Evolutionary conservation across 2,329 filamentous ascomycete species (phyloP), one percentile per base, ranked within the genome.

Genomic region (Penicillium crustosum): DNA sequence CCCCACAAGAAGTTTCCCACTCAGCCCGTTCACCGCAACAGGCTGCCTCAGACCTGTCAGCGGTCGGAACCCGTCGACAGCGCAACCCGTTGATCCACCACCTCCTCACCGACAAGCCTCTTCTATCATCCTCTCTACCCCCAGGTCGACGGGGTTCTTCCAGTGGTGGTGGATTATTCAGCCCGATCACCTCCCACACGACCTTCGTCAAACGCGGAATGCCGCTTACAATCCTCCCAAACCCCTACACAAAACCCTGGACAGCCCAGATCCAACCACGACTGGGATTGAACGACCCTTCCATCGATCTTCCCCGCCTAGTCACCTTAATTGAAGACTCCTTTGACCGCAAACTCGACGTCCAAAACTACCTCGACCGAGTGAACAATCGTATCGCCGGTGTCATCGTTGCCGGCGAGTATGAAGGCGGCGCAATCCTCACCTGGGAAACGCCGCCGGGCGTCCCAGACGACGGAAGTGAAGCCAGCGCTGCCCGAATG

Each of bases 61-160:
- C 81, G 49, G 79, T 86, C 58, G 79, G 79, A 57, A 86, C 83
- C 53, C 80, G 83, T 73, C 78, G 82, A 74, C 83, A 86, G 57
- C 84, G 84, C 68, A 99, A 99, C 67, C 92, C 93, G 0, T 80
- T 99, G 1, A 94, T 99, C 45, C 92, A 99, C 75, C 97, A 97
- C 68, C 85, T 99, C 1, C 83, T 99, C 10, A 99, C 94, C 2
- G 94, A 99, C 76, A 95, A 96, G 69, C 93, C 94, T 0, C 84
- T 93, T 15, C 89, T 92, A 63, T 97, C 94, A 1, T 94, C 94
- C 1, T 99, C 94, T 0, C 80, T 99, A 0, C 94, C 94, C 0
- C 82, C 87, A 7, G 84, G 87, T 41, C 83, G 90, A 49, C 82
- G 91, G 33, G 69, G 72, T 2, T 60, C 65, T 50, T 50, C 42